phyloP scores from a whole-genome alignment of 163 green algal genomes.

The Scenedesmus sp. region DNA sequence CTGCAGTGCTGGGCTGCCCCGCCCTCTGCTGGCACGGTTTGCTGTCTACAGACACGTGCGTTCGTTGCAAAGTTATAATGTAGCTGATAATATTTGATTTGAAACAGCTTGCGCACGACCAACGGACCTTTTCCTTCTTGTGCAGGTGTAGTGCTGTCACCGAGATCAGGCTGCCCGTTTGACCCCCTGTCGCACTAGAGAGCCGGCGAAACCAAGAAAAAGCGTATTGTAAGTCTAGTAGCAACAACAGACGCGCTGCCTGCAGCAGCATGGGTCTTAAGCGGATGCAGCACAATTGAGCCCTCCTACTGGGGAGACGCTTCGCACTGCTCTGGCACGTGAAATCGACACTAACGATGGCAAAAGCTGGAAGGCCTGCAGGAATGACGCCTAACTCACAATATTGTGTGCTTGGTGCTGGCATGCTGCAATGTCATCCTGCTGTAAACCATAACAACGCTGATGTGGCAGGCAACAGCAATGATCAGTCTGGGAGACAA shows the following conservation, averaged over 20 bases:
- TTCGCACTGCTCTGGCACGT: too few relatives aligned
- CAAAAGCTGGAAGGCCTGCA: too few relatives aligned
- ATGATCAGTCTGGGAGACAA: too few relatives aligned
- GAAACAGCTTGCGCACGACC: too few relatives aligned
- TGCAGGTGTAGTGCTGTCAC: slow-evolving; percentile 39
- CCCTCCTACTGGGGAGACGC: not conserved
- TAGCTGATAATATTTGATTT: not conserved
- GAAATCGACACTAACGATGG: too few relatives aligned
- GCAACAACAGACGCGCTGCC: not conserved
- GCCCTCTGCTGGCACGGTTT: too few relatives aligned
- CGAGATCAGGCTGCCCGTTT: not conserved
- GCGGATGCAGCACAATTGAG: not conserved
- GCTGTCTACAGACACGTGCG: not conserved
- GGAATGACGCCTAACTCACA: too few relatives aligned
- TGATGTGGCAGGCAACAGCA: too few relatives aligned
- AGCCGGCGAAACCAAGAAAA: not conserved
- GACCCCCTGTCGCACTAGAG: not conserved
- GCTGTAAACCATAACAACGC: too few relatives aligned
- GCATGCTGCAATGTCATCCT: too few relatives aligned
- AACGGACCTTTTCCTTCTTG: slow-evolving; percentile 48
- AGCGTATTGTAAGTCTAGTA: not conserved
- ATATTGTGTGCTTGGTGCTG: too few relatives aligned
- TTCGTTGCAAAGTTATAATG: not conserved
- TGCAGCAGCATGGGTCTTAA: not conserved
- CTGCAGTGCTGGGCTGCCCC: not conserved